phyloP scores from a whole-genome alignment of 176 grass and related monocot genomes.

The Alloteropsis semialata region DNA sequence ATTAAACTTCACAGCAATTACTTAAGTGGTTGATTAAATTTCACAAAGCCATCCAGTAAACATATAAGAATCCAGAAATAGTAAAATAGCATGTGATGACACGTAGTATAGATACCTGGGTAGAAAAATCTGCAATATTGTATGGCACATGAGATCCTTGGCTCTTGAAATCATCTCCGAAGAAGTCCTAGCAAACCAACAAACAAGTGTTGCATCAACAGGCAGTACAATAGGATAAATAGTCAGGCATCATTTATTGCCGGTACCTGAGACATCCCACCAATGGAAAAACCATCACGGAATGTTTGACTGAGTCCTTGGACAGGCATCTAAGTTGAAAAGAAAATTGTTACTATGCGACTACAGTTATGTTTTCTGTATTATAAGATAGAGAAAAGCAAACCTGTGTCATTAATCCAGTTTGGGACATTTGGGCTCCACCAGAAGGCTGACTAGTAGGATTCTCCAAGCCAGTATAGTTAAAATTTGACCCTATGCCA shows the following conservation, averaged over 20 bases:
- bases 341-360: constrained; percentile 27
- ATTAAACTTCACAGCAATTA: background rate
- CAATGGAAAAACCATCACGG: constrained; percentile 93
- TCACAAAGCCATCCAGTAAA: background rate
- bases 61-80: background rate
- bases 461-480: constrained; percentile 70
- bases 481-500: constrained; percentile 60
- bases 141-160: constrained; percentile 97
- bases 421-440: constrained; percentile 73
- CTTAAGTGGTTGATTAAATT: background rate
- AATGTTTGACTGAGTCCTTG: constrained; percentile 98
- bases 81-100: background rate
- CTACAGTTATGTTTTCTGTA: constrained; percentile 21
- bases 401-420: constrained; percentile 99
- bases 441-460: constrained; percentile 82
- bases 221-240: constrained; percentile 18
- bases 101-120: constrained; percentile 56
- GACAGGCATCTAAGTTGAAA: constrained; percentile 66
- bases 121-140: constrained; percentile 95
- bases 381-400: background rate
- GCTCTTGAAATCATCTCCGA: constrained; percentile 97
- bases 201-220: constrained; percentile 1
- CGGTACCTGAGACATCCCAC: constrained; percentile 98
- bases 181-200: constrained; percentile 70
- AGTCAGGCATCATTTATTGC: background rate